Base-by-base conservation (phyloP, 2,329 filamentous ascomycete genomes). In the Pezicula neosporulosa region DNA sequence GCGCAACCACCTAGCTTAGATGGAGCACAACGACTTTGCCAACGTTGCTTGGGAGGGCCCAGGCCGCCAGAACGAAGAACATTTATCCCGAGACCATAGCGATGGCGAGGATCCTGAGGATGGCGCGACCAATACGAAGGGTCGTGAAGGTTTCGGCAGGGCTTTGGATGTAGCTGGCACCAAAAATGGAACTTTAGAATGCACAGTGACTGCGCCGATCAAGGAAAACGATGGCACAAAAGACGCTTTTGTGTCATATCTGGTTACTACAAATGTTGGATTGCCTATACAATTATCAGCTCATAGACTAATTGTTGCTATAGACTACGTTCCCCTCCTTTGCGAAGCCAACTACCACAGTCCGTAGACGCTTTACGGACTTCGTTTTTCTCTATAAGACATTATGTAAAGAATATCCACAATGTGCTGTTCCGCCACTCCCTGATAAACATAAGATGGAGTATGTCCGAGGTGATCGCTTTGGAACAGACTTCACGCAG, bases 381-480 rank as follows among this genome's bases (percentile, higher is more conserved):
- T 99, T 99, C 68, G 87, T 95, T 61, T 99, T 96, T 69, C 83
- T 99, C 56, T 97, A 90, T 75, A 97, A 96, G 72, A 86, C 89
- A 30, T 84, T 99, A 47, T 85, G 80, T 57, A 86, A 85, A 67
- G 92, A 97, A 68, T 97, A 90, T 64, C 90, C 91, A 53, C 89
- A 90, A 73, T 90, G 88, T 70, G 94, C 94, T 44, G 90, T 99
- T 3, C 94, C 94, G 28, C 94, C 94, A 44, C 78, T 99, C 49
- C 94, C 94, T 48, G 94, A 97, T 73, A 99, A 97, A 78, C 93
- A 97, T 77, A 95, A 95, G 72, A 96, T 99, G 89, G 91, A 96
- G 66, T 97, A 97, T 67, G 94, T 97, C 47, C 89, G 92, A 35
- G 94, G 94, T 61, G 93, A 97, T 74, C 87, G 94, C 56, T 99